Base-by-base conservation (phyloP, 805 yeast genomes). In the Yarrowia sp. region DNA sequence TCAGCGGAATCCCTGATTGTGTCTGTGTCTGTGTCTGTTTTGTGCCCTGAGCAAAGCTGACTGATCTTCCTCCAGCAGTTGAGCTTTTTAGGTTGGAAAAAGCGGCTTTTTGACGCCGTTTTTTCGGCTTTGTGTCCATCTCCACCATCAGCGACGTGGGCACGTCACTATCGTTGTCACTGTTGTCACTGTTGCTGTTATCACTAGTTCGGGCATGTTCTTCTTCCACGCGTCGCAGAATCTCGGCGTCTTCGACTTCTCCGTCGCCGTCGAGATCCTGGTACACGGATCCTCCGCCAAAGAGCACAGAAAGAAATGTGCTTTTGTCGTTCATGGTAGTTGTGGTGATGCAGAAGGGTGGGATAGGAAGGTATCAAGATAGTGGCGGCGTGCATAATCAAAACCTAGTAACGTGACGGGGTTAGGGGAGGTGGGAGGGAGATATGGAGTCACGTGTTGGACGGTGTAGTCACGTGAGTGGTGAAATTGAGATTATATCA, bases 361-460 rank as follows among this genome's bases (percentile, higher is more conserved):
- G 17, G 16, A 16, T 22, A 35, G 14, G 24, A 21, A 24, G n/a
- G n/a, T n/a, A n/a, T n/a, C n/a, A 14, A 30, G 61, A 54, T 54
- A 54, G 61, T 54, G 61, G 61, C 61, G 46, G 46, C 61, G 3
- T 54, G 61, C 61, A 54, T 54, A 36, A 54, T 54, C 61, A 14
- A 16, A 54, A 36, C 61, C 10, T 36, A 17, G 26, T 28, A 30
- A 32, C 38, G 52, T 46, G 52, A 46, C 36, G n/a, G 10, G 28
- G n/a, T n/a, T n/a, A n/a, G n/a, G n/a, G n/a, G n/a, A n/a, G n/a
- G n/a, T n/a, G n/a, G n/a, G 26, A 38, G 44, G 14, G 17, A 5
- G 38, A 16, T 16, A n/a, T n/a, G n/a, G n/a, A n/a, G n/a, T n/a
- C n/a, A n/a, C n/a, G n/a, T n/a, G n/a, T n/a, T n/a, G n/a, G n/a